Percentiles rank a stretch among this genome's conserved stretches.
phyloP scores from a whole-genome alignment of 495 filamentous ascomycete species.

The Penicillium argentinense region DNA sequence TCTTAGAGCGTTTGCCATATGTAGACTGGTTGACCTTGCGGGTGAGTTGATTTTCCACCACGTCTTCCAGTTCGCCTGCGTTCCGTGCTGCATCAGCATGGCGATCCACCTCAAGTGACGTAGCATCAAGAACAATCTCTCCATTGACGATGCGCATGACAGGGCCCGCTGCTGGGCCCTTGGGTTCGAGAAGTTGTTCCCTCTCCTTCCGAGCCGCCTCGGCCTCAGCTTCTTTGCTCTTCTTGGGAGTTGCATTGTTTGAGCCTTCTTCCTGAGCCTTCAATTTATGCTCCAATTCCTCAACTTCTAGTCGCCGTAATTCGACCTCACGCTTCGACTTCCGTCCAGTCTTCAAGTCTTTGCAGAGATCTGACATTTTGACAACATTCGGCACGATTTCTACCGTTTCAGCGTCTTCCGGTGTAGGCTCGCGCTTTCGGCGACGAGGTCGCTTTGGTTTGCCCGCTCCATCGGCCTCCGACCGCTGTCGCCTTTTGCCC shows the following conservation, averaged over 20 bases:
- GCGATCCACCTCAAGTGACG: slow-evolving; percentile 76
- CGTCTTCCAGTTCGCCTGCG: slow-evolving; percentile 56
- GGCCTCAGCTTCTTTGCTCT: slow-evolving; percentile 25
- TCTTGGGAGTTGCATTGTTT: slow-evolving; percentile 25
- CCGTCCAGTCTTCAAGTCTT: slow-evolving; percentile 73
- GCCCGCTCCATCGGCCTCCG: slow-evolving; percentile 25
- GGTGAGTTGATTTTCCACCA: slow-evolving; percentile 81
- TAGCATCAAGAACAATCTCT: slow-evolving; percentile 75
- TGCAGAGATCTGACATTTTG: slow-evolving; percentile 82
- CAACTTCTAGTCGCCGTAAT: slow-evolving; percentile 54
- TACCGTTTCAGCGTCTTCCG: slow-evolving; percentile 72
- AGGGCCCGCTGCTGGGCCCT: slow-evolving; percentile 43
- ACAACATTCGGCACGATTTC: slow-evolving; percentile 66
- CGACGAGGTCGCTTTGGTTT: slow-evolving; percentile 28
- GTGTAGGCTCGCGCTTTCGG: slow-evolving; percentile 59
- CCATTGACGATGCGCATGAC: slow-evolving; percentile 77
- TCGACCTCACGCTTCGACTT: slow-evolving; percentile 70
- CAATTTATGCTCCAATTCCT: slow-evolving; percentile 49
- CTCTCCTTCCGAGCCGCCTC: slow-evolving; percentile 9
- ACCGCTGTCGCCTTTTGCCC: slow-evolving; percentile 27
- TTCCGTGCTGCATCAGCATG: slow-evolving; percentile 64
- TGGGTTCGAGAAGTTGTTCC: slow-evolving; percentile 22
- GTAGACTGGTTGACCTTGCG: slow-evolving; percentile 70
- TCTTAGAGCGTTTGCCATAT: slow-evolving; percentile 68
- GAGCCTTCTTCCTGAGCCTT: slow-evolving; percentile 40